phyloP scores from a whole-genome alignment of 2,329 filamentous ascomycete genomes.

The Pseudogymnoascus sp. region DNA sequence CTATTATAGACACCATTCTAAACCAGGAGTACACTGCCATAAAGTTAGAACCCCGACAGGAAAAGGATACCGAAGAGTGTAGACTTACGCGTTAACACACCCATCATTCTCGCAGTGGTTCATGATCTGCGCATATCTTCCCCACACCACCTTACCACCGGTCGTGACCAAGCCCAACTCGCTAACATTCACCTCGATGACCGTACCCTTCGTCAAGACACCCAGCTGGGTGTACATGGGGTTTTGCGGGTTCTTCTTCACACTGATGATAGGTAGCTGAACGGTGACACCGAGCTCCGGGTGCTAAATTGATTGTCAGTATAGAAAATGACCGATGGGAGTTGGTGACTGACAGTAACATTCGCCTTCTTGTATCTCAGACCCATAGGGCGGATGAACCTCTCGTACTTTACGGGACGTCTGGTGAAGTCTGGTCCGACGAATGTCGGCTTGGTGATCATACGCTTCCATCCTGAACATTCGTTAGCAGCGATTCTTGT shows the following conservation, averaged over 20 bases:
- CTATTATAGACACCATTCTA: slow-evolving; percentile 9
- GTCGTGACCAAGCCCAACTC: slow-evolving; percentile 84
- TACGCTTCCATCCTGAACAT: slow-evolving; percentile 24
- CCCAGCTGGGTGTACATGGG: slow-evolving; percentile 84
- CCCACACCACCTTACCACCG: slow-evolving; percentile 85
- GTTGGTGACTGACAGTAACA: slow-evolving; percentile 46
- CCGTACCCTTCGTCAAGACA: slow-evolving; percentile 73
- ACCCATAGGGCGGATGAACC: slow-evolving; percentile 66
- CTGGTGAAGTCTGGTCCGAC: slow-evolving; percentile 83
- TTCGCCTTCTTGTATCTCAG: slow-evolving; percentile 69
- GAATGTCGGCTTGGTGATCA: slow-evolving; percentile 75
- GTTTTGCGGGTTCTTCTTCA: slow-evolving; percentile 78
- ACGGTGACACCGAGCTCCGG: slow-evolving; percentile 76
- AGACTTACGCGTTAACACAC: slow-evolving; percentile 39
- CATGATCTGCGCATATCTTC: slow-evolving; percentile 60
- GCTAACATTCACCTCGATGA: slow-evolving; percentile 81
- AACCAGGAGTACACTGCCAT: neutral
- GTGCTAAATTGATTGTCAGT: neutral
- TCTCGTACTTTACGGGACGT: slow-evolving; percentile 65
- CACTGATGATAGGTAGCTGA: slow-evolving; percentile 55
- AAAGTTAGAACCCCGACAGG: neutral
- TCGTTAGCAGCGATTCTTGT: neutral
- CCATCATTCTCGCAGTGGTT: slow-evolving; percentile 53
- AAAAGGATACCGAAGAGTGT: neutral
- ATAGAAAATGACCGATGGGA: neutral